A percentile compares a stretch with the other conserved stretches of the same genome.
These are phyloP conservation scores for Phytophthora constricta DNA, from an alignment of 352 stramenopile species.

Conservation along the genomic window DNA sequence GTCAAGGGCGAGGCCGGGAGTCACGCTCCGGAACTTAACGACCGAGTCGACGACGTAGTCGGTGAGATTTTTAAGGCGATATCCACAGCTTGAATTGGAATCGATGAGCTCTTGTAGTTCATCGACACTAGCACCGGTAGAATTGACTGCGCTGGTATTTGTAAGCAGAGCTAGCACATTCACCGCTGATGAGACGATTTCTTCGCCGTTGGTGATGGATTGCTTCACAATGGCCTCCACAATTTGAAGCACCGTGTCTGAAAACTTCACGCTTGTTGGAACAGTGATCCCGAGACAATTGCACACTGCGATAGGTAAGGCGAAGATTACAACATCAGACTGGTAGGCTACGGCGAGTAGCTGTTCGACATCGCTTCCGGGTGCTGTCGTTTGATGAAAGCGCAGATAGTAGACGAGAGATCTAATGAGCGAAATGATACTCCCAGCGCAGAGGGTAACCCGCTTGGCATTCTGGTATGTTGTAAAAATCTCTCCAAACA, in stretches of 20 bases:
- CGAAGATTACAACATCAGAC: conserved; percentile 33
- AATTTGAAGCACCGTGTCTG: conserved; percentile 21
- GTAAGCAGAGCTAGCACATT: conserved; percentile 30
- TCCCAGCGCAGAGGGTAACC: conserved; percentile 36
- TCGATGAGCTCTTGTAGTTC: conserved; percentile 38
- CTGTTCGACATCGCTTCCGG: conserved; percentile 30
- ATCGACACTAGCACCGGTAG: conserved; percentile 25
- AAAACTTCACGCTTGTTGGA: conserved; percentile 10
- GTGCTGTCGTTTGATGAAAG: conserved; percentile 20
- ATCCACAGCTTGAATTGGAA: conserved; percentile 39
- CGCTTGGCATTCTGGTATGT: conserved; percentile 39
- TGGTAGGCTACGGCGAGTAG: conserved; percentile 39
- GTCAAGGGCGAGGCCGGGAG: conserved; percentile 10
- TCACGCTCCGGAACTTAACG: conserved; percentile 23
- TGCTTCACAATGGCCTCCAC: conserved; percentile 38
- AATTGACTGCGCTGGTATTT: conserved; percentile 17
- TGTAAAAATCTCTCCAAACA: conserved; percentile 42
- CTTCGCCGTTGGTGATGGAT: conserved; percentile 30
- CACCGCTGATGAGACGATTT: conserved; percentile 30
- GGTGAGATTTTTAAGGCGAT: conserved; percentile 39
- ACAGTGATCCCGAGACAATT: conserved; percentile 33
- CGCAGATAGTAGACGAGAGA: conserved; percentile 37
- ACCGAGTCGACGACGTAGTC: conserved; percentile 34
- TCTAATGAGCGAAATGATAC: conserved; percentile 34
- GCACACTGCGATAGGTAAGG: conserved; percentile 31